Conservation (phyloP, 139 green algal species). For the Asterochloris sp. region DNA sequence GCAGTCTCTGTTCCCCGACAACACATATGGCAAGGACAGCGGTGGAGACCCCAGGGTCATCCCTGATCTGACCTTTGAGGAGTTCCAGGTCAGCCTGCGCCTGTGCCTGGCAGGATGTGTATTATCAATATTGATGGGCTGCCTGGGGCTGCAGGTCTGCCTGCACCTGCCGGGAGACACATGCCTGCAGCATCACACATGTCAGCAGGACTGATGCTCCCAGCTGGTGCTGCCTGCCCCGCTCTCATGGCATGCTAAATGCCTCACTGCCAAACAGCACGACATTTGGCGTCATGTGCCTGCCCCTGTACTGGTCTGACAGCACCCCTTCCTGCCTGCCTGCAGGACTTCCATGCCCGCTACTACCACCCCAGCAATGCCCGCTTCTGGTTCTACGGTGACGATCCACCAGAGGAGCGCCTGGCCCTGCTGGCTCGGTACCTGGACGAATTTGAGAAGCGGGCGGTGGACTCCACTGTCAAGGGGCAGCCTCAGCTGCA, state of each 20-base stretch:
- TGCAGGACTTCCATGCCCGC: conserved; percentile 84
- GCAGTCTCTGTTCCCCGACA: conserved; percentile 82
- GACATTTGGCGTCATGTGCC: too few relatives aligned
- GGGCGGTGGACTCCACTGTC: conserved; percentile 71
- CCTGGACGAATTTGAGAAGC: conserved; percentile 79
- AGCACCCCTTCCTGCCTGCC: not conserved
- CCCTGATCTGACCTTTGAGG: conserved; percentile 88
- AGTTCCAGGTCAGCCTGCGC: conserved; percentile 78
- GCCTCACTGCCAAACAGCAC: too few relatives aligned
- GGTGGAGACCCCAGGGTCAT: conserved; percentile 92
- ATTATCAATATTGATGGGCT: not conserved
- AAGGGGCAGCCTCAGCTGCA: conserved; percentile 67
- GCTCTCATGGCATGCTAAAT: not conserved
- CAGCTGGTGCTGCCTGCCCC: not conserved
- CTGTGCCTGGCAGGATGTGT: not conserved
- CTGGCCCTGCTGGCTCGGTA: conserved; percentile 76
- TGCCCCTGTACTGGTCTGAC: not conserved
- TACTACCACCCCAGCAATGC: conserved; percentile 97
- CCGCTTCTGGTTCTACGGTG: conserved; percentile 98
- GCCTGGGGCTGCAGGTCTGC: not conserved
- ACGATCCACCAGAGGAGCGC: conserved; percentile 86
- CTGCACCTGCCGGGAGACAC: not conserved
- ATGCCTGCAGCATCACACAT: not conserved
- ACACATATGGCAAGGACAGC: conserved; percentile 87
- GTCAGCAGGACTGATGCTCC: not conserved